phyloP scores from a whole-genome alignment of 164 flowering plant genomes.

The Liquidambar formosana region DNA sequence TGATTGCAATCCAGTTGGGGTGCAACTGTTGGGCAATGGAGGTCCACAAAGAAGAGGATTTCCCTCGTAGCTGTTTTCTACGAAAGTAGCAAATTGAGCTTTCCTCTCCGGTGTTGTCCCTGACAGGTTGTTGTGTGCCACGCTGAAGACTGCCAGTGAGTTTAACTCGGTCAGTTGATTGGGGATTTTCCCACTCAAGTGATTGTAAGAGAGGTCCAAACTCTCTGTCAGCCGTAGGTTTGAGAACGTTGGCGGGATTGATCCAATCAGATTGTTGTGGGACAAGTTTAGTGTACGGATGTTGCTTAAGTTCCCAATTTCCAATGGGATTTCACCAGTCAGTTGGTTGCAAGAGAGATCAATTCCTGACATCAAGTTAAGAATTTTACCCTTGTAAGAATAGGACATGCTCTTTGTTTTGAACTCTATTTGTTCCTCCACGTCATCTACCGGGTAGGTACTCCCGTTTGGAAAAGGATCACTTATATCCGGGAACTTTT shows the following conservation, averaged over 20 bases:
- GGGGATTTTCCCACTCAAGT: conserved; percentile 29
- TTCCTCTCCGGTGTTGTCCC: conserved; percentile 13
- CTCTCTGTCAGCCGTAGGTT: conserved; percentile 22
- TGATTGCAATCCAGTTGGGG: too few species aligned
- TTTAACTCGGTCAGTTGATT: conserved; percentile 7
- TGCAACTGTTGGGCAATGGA: background rate
- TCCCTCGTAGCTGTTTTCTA: conserved; percentile 17
- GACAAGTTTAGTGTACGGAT: conserved; percentile 20
- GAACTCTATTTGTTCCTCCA: conserved; percentile 13
- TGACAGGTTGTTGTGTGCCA: conserved; percentile 27
- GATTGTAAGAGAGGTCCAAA: conserved; percentile 31
- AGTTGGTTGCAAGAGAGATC: conserved; percentile 27
- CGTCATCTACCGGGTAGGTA: background rate
- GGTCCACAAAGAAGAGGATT: conserved; percentile 30
- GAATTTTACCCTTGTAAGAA: conserved; percentile 8
- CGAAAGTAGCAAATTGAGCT: conserved; percentile 24
- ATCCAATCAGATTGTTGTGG: conserved; percentile 15
- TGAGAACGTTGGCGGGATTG: conserved; percentile 16
- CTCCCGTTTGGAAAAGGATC: too few species aligned
- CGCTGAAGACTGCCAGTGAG: conserved; percentile 12
- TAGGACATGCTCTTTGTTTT: conserved; percentile 8
- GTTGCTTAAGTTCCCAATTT: conserved; percentile 16
- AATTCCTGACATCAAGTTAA: conserved; percentile 13
- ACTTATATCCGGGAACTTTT: too few species aligned
- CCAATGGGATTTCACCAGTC: conserved; percentile 21